Evolutionary conservation across 192 early-diverging fungal genomes (phyloP), one percentile per base, ranked within the genome.

Genomic region (Spizellomyces punctatus): DNA sequence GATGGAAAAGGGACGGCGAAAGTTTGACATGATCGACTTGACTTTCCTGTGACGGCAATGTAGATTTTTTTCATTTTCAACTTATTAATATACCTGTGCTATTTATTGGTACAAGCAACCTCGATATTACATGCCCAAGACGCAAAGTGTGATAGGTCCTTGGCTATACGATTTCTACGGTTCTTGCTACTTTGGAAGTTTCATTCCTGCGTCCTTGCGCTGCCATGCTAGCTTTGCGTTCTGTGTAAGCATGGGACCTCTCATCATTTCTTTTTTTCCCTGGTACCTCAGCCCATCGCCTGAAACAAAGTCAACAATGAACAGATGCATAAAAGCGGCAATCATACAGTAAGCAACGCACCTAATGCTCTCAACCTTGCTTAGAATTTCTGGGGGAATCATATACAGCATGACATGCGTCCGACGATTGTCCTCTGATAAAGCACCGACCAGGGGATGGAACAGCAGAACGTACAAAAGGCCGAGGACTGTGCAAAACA

Each of bases 21-120:
- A 66, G 64, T 83, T 83, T 66, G 50, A 71, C 12, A 52, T 83
- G 43, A 67, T 81, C 50, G 84, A 85, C 59, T 56, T 85, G 68
- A 85, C 84, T 14, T 52, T 84, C 70, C 52, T 84, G n/a, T 82
- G 66, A 72, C 54, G n/a, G 54, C 22, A 3, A 36, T 36, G 27
- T 36, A 36, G 27, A 36, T 36, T 36, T 36, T 36, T 36, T 36
- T 36, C 27, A 36, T 36, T 36, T 36, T 36, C 27, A 36, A 36
- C 0, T 36, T 3, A 36, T 36, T 36, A 36, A 36, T 36, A 36
- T 36, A 36, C 27, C 27, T 36, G 27, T 36, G 27, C 27, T 36
- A 36, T 36, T 36, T 36, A 36, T 36, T 36, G 27, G 27, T 36
- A 36, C 27, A 36, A 36, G 3, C 27, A 36, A 36, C 27, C 27